phyloP scores from a whole-genome alignment of 148 eudicot genomes.

The Chenopodium quinoa region DNA sequence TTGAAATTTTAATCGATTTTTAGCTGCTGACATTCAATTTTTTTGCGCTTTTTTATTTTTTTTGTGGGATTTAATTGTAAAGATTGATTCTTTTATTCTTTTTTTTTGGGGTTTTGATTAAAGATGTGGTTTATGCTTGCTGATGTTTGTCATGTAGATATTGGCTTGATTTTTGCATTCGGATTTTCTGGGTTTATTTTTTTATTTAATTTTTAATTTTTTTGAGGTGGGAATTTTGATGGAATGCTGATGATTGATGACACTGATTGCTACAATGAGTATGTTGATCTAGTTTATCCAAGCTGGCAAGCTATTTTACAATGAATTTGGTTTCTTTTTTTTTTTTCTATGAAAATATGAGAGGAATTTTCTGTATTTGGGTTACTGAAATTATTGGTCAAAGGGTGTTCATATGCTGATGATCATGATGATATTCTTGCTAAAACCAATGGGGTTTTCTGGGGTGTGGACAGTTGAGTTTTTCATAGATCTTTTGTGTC shows the following conservation, averaged over 20 bases:
- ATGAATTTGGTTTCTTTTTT: neutral
- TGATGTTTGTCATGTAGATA: neutral
- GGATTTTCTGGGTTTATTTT: neutral
- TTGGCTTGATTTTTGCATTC: slow-evolving; percentile 14
- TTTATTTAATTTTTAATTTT: neutral
- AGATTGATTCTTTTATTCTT: slow-evolving; percentile 5
- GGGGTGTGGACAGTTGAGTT: neutral
- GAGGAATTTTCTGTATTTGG: neutral
- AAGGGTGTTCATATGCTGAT: slow-evolving; percentile 6
- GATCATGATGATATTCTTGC: slow-evolving; percentile 15
- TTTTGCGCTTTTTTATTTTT: neutral
- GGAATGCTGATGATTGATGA: neutral
- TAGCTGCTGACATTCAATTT: slow-evolving; percentile 14
- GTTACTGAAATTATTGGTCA: slow-evolving; percentile 5
- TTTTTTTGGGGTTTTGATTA: neutral
- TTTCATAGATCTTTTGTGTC: neutral
- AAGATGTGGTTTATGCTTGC: slow-evolving; percentile 12
- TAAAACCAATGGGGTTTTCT: neutral
- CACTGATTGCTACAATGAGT: neutral
- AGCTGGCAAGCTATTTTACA: slow-evolving; percentile 10
- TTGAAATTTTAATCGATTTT: slow-evolving; percentile 6
- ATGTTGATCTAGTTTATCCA: slow-evolving; percentile 13
- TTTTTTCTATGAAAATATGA: neutral
- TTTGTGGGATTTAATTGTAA: slow-evolving; percentile 11
- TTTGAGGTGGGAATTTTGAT: neutral